Evolutionary conservation across 2,329 filamentous ascomycete genomes (phyloP).

Genomic region (Cucurbitaria berberidis): DNA sequence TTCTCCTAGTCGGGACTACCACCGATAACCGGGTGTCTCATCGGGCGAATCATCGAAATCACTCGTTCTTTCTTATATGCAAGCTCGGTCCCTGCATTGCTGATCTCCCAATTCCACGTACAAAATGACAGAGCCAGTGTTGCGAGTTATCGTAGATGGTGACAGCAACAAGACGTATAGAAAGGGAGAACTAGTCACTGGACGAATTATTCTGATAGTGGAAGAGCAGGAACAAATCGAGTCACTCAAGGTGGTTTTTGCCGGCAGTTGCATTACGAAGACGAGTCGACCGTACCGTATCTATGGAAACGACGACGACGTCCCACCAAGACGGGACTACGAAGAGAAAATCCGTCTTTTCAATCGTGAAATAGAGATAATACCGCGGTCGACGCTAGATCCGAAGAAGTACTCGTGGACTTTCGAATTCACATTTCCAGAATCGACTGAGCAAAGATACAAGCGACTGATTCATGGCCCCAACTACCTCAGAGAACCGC

Average conservation of each 20-base stretch:
- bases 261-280: slow-evolving; percentile 41
- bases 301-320: slow-evolving; percentile 19
- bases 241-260: slow-evolving; percentile 38
- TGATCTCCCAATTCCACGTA: slow-evolving; percentile 13
- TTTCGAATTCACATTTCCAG: slow-evolving; percentile 46
- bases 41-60: slow-evolving; percentile 18
- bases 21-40: slow-evolving; percentile 38
- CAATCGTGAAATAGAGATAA: slow-evolving; percentile 32
- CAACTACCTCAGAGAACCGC: slow-evolving; percentile 39
- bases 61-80: slow-evolving; percentile 21
- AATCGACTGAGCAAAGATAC: slow-evolving; percentile 35
- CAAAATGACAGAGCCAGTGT: slow-evolving; percentile 35
- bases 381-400: slow-evolving; percentile 22
- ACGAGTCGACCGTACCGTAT: slow-evolving; percentile 36
- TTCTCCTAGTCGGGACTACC: slow-evolving; percentile 34
- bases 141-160: slow-evolving; percentile 42
- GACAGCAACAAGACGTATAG: slow-evolving; percentile 37
- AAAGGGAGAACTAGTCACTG: slow-evolving; percentile 43
- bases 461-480: slow-evolving; percentile 35
- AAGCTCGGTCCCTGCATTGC: slow-evolving; percentile 39
- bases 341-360: slow-evolving; percentile 41
- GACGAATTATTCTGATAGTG: slow-evolving; percentile 37
- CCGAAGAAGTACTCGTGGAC: slow-evolving; percentile 41
- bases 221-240: slow-evolving; percentile 37
- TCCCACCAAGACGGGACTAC: slow-evolving; percentile 26